Conservation (phyloP, 768 basidiomycete species). For the Hypholoma sublateritium region DNA sequence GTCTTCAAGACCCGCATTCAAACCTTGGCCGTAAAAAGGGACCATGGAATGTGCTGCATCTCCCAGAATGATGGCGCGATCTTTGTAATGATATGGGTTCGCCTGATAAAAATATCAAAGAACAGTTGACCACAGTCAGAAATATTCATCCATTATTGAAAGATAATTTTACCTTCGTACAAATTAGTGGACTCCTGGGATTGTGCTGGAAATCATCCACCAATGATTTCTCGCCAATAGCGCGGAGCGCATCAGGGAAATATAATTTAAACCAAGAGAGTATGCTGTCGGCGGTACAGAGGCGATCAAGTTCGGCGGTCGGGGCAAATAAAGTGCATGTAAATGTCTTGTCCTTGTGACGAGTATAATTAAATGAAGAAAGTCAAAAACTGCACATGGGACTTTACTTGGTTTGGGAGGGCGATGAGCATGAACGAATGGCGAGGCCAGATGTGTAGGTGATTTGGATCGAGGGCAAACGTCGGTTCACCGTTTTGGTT, state of each 20-base stretch:
- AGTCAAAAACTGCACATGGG: constrained; percentile 23
- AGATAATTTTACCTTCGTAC: constrained; percentile 72
- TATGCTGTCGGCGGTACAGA: constrained; percentile 56
- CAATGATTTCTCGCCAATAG: constrained; percentile 81
- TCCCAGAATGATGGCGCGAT: constrained; percentile 84
- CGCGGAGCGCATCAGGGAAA: constrained; percentile 85
- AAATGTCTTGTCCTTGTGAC: constrained; percentile 87
- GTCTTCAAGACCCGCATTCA: constrained; percentile 98
- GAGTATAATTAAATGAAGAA: constrained; percentile 29
- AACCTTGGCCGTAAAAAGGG: constrained; percentile 96
- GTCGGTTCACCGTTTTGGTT: constrained; percentile 57
- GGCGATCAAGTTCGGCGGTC: constrained; percentile 67
- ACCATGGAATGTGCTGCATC: constrained; percentile 99
- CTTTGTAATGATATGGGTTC: constrained; percentile 88
- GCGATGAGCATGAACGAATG: constrained; percentile 99
- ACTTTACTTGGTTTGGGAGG: constrained; percentile 88
- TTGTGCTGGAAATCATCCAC: constrained; percentile 79
- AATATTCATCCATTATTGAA: constrained; percentile 18
- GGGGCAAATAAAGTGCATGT: constrained; percentile 97
- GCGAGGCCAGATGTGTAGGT: constrained; percentile 99
- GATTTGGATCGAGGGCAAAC: constrained; percentile 89
- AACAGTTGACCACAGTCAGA: constrained; percentile 21
- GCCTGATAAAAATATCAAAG: constrained; percentile 45
- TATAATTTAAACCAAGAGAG: constrained; percentile 76
- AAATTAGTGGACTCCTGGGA: constrained; percentile 87